These are phyloP conservation scores for Plasmodium knowlesi DNA, from an alignment of 169 alveolate genomes.

Conservation along the genomic window DNA sequence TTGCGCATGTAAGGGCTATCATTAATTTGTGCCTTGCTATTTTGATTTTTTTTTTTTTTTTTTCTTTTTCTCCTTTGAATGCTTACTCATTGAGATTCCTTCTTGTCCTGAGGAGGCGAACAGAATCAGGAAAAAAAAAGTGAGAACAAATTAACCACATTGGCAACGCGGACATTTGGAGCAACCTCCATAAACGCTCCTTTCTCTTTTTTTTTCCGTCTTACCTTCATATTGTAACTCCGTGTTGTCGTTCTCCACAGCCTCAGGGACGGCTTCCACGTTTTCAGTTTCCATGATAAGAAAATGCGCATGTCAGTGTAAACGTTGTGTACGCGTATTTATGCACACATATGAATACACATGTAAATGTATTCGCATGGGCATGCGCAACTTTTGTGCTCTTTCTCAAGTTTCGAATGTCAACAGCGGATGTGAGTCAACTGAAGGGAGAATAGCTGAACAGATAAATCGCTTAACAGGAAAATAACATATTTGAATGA, in stretches of 20 bases:
- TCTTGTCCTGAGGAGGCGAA: slow-evolving; percentile 22
- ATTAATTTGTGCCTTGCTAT: background rate
- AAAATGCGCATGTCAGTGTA: background rate
- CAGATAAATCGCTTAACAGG: background rate
- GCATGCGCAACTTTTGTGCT: background rate
- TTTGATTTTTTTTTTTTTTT: background rate
- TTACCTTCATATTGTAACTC: slow-evolving; percentile 28
- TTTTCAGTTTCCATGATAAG: slow-evolving; percentile 39
- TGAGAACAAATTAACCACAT: background rate
- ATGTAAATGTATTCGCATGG: background rate
- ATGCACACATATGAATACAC: background rate
- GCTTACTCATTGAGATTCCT: slow-evolving; percentile 9
- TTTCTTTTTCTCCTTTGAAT: slow-evolving; percentile 14
- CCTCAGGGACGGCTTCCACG: slow-evolving; percentile 10
- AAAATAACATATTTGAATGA: background rate
- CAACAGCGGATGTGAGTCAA: background rate
- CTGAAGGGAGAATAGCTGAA: background rate
- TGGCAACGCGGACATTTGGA: background rate
- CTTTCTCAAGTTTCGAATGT: background rate
- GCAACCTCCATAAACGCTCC: background rate
- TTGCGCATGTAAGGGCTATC: background rate
- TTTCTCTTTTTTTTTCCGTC: background rate
- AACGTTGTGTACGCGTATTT: background rate
- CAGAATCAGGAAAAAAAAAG: background rate
- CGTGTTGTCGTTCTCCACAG: background rate